Conservation (phyloP, 2,329 filamentous ascomycete genomes). For the Aspergillus fumigatus region DNA sequence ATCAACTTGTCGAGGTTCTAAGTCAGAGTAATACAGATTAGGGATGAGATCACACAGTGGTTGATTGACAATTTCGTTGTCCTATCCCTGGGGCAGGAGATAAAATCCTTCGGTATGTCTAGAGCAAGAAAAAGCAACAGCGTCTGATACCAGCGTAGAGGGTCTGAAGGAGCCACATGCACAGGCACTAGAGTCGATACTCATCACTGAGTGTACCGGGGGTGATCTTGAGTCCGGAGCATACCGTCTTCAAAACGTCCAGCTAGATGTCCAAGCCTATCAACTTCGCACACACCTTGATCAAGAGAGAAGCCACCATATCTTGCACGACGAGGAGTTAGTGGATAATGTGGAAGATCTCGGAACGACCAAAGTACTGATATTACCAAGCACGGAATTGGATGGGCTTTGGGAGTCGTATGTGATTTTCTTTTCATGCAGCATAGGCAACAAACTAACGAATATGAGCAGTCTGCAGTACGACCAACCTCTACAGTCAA, state of each 20-base stretch:
- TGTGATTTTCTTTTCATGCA: neutral
- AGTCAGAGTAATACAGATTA: constrained; percentile 21
- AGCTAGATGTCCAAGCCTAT: constrained; percentile 43
- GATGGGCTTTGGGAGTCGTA: constrained; percentile 44
- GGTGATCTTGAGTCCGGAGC: constrained; percentile 19
- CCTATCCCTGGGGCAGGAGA: constrained; percentile 30
- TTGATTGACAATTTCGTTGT: constrained; percentile 30
- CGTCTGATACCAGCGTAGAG: constrained; percentile 16
- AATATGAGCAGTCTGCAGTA: constrained; percentile 35
- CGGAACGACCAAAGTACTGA: constrained; percentile 29
- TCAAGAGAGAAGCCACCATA: constrained; percentile 18
- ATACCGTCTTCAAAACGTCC: constrained; percentile 28
- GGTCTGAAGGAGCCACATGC: constrained; percentile 20
- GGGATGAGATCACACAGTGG: constrained; percentile 35
- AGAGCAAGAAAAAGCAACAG: neutral
- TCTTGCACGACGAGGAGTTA: constrained; percentile 11
- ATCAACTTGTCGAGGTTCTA: neutral
- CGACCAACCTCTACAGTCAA: constrained; percentile 38
- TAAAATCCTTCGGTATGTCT: constrained; percentile 27
- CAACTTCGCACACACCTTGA: constrained; percentile 26
- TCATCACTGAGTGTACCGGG: constrained; percentile 38
- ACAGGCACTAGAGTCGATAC: constrained; percentile 29
- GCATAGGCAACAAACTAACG: neutral
- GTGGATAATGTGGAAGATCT: constrained; percentile 20
- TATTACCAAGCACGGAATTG: constrained; percentile 37